phyloP scores from a whole-genome alignment of 148 eudicot species.

The Rhododendron williamsianum region DNA sequence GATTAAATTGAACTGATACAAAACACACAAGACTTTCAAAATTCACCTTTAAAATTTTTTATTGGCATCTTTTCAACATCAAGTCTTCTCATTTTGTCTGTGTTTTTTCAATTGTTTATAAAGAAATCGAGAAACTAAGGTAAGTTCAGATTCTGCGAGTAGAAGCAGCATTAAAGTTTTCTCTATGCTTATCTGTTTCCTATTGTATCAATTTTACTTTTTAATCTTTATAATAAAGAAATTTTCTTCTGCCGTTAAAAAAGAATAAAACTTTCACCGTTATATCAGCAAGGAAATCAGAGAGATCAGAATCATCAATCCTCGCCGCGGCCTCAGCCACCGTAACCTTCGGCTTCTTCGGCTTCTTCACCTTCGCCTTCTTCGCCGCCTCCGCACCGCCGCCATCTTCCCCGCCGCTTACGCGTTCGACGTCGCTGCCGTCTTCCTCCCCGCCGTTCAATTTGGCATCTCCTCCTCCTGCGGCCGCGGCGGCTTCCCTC shows the following conservation, averaged over 20 bases:
- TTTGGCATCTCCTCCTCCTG: slow-evolving; percentile 4
- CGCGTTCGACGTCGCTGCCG: not conserved
- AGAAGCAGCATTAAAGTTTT: too few relatives aligned
- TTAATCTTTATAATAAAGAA: too few relatives aligned
- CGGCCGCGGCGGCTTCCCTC: slow-evolving; percentile 12
- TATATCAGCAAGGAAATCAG: slow-evolving; percentile 33
- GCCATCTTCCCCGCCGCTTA: not conserved
- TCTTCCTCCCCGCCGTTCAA: slow-evolving; percentile 14
- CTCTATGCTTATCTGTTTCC: too few relatives aligned
- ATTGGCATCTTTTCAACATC: not conserved
- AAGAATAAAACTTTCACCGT: slow-evolving; percentile 9
- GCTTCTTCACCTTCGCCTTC: slow-evolving; percentile 32
- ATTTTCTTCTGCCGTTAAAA: too few relatives aligned
- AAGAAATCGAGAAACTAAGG: too few relatives aligned
- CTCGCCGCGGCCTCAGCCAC: slow-evolving; percentile 48
- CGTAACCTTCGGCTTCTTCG: slow-evolving; percentile 47
- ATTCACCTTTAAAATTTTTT: slow-evolving; percentile 5
- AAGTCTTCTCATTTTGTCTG: not conserved
- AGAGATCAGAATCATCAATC: slow-evolving; percentile 50
- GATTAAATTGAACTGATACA: not conserved
- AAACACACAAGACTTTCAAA: not conserved
- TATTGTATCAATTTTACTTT: too few relatives aligned
- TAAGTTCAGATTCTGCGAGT: too few relatives aligned
- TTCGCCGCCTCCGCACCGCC: slow-evolving; percentile 20
- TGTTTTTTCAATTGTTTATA: too few relatives aligned